phyloP scores from a whole-genome alignment of 768 basidiomycete genomes.

The Coprinopsis marcescibilis region DNA sequence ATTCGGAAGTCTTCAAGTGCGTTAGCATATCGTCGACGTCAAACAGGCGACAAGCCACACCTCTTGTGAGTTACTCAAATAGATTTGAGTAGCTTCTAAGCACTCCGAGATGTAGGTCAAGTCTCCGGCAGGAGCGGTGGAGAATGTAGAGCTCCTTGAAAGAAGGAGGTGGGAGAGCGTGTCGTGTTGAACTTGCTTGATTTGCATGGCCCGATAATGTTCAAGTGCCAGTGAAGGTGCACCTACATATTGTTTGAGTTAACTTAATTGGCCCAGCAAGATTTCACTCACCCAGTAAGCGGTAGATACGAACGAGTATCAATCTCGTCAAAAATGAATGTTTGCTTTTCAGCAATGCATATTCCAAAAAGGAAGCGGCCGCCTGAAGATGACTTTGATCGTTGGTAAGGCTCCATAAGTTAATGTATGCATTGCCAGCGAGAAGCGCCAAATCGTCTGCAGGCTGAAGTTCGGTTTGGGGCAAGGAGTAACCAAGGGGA shows the following conservation, averaged over 20 bases:
- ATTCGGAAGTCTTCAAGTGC: constrained; percentile 60
- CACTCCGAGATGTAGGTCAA: constrained; percentile 72
- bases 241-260: constrained; percentile 38
- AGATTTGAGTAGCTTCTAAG: constrained; percentile 75
- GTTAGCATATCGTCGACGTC: constrained; percentile 9
- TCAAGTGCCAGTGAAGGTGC: constrained; percentile 68
- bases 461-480: constrained; percentile 76
- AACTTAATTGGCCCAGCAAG: constrained; percentile 1
- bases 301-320: constrained; percentile 75
- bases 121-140: constrained; percentile 69
- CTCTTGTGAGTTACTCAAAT: constrained; percentile 74
- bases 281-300: constrained; percentile 56
- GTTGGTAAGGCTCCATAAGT: constrained; percentile 50
- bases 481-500: constrained; percentile 57
- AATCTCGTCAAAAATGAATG: constrained; percentile 77
- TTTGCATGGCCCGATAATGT: constrained; percentile 71
- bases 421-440: constrained; percentile 62
- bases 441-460: constrained; percentile 82
- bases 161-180: constrained; percentile 83
- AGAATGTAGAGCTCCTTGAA: constrained; percentile 74
- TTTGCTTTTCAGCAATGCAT: constrained; percentile 63
- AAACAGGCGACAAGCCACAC: constrained; percentile 28
- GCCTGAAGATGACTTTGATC: constrained; percentile 57
- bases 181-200: constrained; percentile 86
- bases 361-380: constrained; percentile 65